Percentiles rank a stretch among this genome's conserved stretches.
These are phyloP conservation scores for Solanum piurae DNA, from an alignment of 257 asterid genomes.

Conservation along the genomic window DNA sequence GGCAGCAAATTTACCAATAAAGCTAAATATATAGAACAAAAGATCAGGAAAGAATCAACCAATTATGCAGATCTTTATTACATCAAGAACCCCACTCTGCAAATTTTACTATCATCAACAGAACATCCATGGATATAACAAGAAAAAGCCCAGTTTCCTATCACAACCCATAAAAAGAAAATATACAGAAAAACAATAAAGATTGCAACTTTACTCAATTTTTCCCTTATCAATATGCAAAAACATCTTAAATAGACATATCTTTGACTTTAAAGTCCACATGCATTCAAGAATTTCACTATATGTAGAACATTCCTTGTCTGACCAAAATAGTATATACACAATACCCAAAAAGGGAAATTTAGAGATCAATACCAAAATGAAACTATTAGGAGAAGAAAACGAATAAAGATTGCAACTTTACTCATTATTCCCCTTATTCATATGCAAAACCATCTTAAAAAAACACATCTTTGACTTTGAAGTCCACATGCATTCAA, in stretches of 20 bases:
- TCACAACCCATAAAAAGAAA: constrained; percentile 1
- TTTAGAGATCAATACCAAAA: background rate
- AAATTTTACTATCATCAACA: background rate
- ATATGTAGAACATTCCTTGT: background rate
- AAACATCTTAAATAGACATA: background rate
- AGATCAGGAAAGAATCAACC: background rate
- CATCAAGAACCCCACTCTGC: background rate
- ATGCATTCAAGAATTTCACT: constrained; percentile 20
- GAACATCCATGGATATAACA: background rate
- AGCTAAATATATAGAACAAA: background rate
- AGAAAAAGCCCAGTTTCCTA: background rate
- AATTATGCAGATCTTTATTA: background rate
- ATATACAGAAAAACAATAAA: background rate
- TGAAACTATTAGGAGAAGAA: background rate
- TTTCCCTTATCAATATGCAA: constrained; percentile 1
- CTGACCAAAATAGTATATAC: background rate
- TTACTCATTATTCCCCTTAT: background rate
- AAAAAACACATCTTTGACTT: background rate
- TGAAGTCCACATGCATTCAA: constrained; percentile 30
- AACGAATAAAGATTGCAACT: background rate
- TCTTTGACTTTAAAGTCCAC: constrained; percentile 8
- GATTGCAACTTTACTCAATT: constrained; percentile 11
- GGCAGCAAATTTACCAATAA: background rate
- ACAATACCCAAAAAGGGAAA: background rate
- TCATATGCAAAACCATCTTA: background rate